These are phyloP conservation scores for Pulveroboletus sp. DNA, from an alignment of 768 basidiomycete genomes.

Conservation along the genomic window DNA sequence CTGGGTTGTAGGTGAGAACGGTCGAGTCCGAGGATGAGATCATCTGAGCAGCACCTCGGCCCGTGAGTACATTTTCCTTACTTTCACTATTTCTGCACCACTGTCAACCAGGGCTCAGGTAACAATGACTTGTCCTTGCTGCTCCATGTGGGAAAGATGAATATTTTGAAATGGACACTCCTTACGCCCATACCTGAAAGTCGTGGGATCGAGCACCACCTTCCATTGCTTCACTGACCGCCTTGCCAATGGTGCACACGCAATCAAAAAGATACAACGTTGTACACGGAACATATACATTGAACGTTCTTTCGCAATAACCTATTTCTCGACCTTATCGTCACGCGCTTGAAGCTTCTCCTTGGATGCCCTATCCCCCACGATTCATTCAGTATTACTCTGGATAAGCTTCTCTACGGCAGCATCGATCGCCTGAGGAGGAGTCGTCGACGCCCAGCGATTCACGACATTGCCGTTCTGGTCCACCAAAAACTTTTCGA, in stretches of 20 bases:
- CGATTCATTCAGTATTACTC: conserved; percentile 17
- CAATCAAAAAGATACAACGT: not conserved
- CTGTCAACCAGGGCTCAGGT: no score
- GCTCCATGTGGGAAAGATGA: no score
- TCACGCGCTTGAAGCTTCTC: conserved; percentile 13
- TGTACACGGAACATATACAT: not conserved
- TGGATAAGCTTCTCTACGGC: conserved; percentile 58
- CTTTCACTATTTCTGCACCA: not conserved
- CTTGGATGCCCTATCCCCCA: not conserved
- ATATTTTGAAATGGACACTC: not conserved
- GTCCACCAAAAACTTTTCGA: conserved; percentile 84
- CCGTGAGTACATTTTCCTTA: not conserved
- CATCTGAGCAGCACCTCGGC: not conserved
- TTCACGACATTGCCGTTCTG: conserved; percentile 70
- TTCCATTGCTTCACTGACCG: not conserved
- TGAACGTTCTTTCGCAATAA: not conserved
- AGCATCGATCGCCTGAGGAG: conserved; percentile 57
- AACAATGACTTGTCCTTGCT: no score
- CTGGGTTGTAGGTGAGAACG: conserved; percentile 18
- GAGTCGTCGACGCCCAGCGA: conserved; percentile 73
- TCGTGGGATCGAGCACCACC: not conserved
- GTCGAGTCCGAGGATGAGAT: conserved; percentile 13
- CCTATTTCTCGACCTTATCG: not conserved
- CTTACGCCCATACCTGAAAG: not conserved
- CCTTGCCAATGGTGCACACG: not conserved